Base-by-base conservation (phyloP, 2,329 filamentous ascomycete species). In the Fusarium sp. region DNA sequence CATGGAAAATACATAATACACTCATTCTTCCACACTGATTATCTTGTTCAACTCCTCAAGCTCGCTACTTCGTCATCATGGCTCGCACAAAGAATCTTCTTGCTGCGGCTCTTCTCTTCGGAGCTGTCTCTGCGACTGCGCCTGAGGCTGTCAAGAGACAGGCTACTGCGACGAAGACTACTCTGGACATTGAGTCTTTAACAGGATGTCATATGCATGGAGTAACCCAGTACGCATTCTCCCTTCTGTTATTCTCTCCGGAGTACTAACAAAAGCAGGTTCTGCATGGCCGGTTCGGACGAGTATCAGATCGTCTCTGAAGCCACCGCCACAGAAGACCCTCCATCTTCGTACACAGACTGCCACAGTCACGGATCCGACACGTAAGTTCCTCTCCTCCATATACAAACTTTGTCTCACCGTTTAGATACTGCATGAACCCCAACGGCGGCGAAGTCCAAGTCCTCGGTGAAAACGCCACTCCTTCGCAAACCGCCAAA, bases 371-470 rank as follows among this genome's bases (percentile, higher is more conserved):
- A 73, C 24, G 68, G 67, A 4, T 56, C 67, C 15, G 68, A 63
- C 30, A 67, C 57, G 67, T 70, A 54, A 20, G 7, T 20, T 6
- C 1, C 15, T 17, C 1, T 7, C 19, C 6, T 1, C 15, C 21
- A 20, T 2, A 10, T 4, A 1, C 1, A 14, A 4, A 11, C 4
- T 9, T 3, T n/a, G 2, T 11, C 50, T 67, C 10, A 62, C 14
- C 8, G n/a, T 19, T 11, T 24, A 73, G 70, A 12, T 73, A 67
- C 53, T 73, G 71, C 38, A 70, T 73, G 62, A 69, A 64, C 39
- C 71, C 71, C 46, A 69, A 53, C 24, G 71, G 70, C 10, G 69
- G 67, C 43, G 71, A 73, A 46, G 71, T 73, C 15, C 62, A 73
- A 32, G 56, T 73, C 14, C 55, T 73, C 7, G 67, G 17, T 11